Evolutionary conservation across 805 yeast genomes (phyloP).

Genomic region (Clavispora santaluciae): DNA sequence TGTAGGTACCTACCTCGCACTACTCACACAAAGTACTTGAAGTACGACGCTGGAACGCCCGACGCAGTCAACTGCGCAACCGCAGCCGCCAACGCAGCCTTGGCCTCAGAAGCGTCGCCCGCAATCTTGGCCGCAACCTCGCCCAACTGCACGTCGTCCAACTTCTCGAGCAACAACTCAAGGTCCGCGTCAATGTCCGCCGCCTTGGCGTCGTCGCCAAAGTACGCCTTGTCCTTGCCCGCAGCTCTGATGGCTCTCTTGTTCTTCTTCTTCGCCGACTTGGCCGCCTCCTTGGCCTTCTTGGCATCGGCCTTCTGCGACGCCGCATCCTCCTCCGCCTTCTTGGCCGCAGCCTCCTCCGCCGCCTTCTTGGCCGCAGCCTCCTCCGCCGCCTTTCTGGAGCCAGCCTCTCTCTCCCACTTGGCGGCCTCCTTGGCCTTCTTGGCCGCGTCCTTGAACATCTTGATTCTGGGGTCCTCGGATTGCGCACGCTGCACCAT

Average conservation of each 20-base stretch:
- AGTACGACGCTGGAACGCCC: conserved; percentile 48
- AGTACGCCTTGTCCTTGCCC: conserved; percentile 79
- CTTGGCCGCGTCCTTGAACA: conserved; percentile 91
- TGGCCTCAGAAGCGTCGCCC: conserved; percentile 52
- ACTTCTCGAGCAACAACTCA: conserved; percentile 69
- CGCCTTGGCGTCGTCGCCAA: conserved; percentile 70
- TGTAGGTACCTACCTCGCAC: too few relatives aligned
- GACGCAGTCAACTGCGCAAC: conserved; percentile 50
- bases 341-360: conserved; percentile 74
- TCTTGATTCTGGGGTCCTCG: conserved; percentile 93
- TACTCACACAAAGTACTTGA: conserved; percentile 51
- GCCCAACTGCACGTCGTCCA: conserved; percentile 75
- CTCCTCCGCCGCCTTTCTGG: conserved; percentile 93
- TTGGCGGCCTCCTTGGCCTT: conserved; percentile 90
- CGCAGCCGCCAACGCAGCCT: conserved; percentile 52
- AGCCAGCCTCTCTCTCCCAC: conserved; percentile 98
- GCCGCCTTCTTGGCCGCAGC: conserved; percentile 83
- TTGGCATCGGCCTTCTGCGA: conserved; percentile 58
- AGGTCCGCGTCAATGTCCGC: conserved; percentile 72
- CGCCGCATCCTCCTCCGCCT: conserved; percentile 69
- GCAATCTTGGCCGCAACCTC: conserved; percentile 66
- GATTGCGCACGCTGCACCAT: conserved; percentile 81
- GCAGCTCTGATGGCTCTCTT: conserved; percentile 80
- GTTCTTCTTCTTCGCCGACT: conserved; percentile 97
- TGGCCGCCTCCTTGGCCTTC: conserved; percentile 90